These are phyloP conservation scores for Sporisorium iseilematis-ciliati DNA, from an alignment of 1,284 basidiomycete species.

Conservation along the genomic window DNA sequence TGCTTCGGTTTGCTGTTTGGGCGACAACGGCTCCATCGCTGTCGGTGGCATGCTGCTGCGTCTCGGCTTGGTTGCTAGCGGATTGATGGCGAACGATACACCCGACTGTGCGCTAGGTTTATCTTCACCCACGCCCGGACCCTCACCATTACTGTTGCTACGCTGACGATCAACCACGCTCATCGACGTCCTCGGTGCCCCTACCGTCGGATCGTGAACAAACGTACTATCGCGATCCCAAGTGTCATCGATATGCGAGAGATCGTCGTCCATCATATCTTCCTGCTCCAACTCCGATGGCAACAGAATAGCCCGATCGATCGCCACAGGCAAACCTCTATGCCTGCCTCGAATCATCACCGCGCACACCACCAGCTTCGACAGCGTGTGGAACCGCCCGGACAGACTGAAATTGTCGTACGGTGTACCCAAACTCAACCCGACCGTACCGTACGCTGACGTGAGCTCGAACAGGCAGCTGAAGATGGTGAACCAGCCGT, in stretches of 20 bases:
- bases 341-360: conserved; percentile 96
- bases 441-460: conserved; percentile 75
- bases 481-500: conserved; percentile 72
- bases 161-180: conserved; percentile 18
- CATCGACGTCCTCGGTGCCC: conserved; percentile 18
- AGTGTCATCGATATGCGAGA: conserved; percentile 35
- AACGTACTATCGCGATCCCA: conserved; percentile 44
- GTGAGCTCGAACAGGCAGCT: conserved; percentile 81
- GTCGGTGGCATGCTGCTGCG: conserved; percentile 33
- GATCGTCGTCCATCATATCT: conserved; percentile 49
- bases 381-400: conserved; percentile 82
- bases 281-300: conserved; percentile 66
- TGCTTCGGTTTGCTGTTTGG: conserved; percentile 18
- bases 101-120: conserved; percentile 21
- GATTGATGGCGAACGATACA: conserved; percentile 37
- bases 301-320: conserved; percentile 79
- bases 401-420: conserved; percentile 78
- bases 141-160: conserved; percentile 20
- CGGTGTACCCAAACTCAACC: conserved; percentile 77
- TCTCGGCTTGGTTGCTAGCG: conserved; percentile 5
- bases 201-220: conserved; percentile 13
- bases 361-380: conserved; percentile 81
- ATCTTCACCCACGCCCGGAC: background rate
- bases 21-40: conserved; percentile 18
- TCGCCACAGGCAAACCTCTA: conserved; percentile 80